Evolutionary conservation across 2,329 filamentous ascomycete genomes (phyloP), one percentile per base, ranked within the genome.

Genomic region (Peltaster fructicola): DNA sequence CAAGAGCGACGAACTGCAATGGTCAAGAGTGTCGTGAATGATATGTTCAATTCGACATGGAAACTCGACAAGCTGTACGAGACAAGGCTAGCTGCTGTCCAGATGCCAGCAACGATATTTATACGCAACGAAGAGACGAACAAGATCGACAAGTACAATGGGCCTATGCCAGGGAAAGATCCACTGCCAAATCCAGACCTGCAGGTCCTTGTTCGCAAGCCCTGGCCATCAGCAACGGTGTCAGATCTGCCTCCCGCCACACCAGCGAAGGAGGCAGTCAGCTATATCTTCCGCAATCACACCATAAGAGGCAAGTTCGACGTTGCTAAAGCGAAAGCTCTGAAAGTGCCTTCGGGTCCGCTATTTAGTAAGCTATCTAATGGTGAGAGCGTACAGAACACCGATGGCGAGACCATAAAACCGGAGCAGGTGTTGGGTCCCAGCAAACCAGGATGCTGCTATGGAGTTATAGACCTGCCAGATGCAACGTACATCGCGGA

Each of bases 361-460:
- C 55, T 73, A 23, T 90, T 63, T 48, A 58, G 58, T 17, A 40
- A 48, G 8, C 58, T 98, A 20, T 60, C 73, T 0, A 46, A 42
- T 2, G 81, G 82, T 3, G 36, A 72, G 33, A 70, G 50, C 23
- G 70, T 88, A 2, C 52, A 57, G 26, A 70, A 68, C 13, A 54
- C 59, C 8, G 64, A 74, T 38, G 82, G 80, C 4, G 60, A 57
- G 5, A 64, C 63, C 0, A 67, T 98, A 15, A 88, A 74, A 0
- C 75, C 85, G 1, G 77, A 88, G 0, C 88, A 91, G 73, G 82
- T 95, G 1, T 44, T 98, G 25, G 80, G 65, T 2, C 57, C 71
- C 7, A 52, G 62, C 3, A 62, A 70, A 27, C 60, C 65, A 5
- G 82, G 82, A 7, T 66, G 61, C 27, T 84, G 80, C 3, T 61